Evolutionary conservation across 1,139 yeast genomes (phyloP).

Genomic region (Kluyveromyces sp.): DNA sequence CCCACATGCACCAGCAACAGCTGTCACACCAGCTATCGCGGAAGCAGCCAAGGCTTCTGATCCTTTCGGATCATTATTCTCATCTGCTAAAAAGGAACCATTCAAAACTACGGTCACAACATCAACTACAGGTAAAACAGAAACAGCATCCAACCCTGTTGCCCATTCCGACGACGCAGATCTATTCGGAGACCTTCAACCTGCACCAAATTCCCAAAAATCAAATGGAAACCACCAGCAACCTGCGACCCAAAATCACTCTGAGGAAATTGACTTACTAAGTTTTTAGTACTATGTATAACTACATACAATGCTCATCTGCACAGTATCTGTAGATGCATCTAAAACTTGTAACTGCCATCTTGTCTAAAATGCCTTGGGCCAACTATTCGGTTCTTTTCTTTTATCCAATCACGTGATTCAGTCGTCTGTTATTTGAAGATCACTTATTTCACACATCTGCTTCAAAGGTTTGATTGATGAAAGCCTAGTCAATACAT

Average conservation of each 20-base stretch:
- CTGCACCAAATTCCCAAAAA: constrained; percentile 16
- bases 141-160: neutral
- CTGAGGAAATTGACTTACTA: constrained; percentile 38
- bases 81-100: constrained; percentile 49
- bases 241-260: constrained; percentile 7
- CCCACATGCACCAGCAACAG: constrained; percentile 9
- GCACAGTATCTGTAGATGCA: neutral
- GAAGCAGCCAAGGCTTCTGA: constrained; percentile 41
- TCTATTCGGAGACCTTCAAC: constrained; percentile 26
- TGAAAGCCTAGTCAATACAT: too few species aligned
- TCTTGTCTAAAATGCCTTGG: too few species aligned
- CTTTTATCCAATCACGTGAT: too few species aligned
- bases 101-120: constrained; percentile 7
- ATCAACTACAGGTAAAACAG: constrained; percentile 6
- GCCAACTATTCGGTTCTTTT: too few species aligned
- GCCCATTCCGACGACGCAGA: constrained; percentile 18
- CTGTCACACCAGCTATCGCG: constrained; percentile 32
- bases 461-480: too few species aligned
- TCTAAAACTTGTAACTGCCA: too few species aligned
- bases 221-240: constrained; percentile 12
- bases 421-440: too few species aligned
- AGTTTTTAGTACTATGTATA: constrained; percentile 31
- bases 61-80: constrained; percentile 77
- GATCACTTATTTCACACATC: too few species aligned
- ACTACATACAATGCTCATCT: neutral